Evolutionary conservation across 2,329 filamentous ascomycete genomes (phyloP).

Genomic region (Trichoderma arundinaceum): DNA sequence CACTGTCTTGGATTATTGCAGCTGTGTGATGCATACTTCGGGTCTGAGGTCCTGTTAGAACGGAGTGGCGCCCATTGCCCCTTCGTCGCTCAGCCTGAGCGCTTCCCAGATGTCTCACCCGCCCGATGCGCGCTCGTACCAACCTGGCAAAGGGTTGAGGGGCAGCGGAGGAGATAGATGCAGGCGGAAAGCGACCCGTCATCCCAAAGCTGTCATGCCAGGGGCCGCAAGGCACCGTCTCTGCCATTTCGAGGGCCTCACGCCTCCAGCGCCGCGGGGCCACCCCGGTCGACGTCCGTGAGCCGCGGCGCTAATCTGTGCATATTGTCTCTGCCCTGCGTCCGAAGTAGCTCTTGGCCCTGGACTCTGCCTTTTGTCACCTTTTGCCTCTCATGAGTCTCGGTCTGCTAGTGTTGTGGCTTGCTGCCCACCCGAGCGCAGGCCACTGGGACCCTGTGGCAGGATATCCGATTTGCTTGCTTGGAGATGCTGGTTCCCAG

Average conservation of each 20-base stretch:
- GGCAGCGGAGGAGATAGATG: constrained; percentile 1
- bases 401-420: constrained; percentile 19
- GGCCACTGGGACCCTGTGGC: not conserved
- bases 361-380: not conserved
- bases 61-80: constrained; percentile 7
- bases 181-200: constrained; percentile 10
- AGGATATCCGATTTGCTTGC: constrained; percentile 18
- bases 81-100: constrained; percentile 14
- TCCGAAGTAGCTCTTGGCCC: constrained; percentile 22
- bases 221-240: constrained; percentile 5
- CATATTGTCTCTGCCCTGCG: constrained; percentile 30
- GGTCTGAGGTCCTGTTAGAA: constrained; percentile 22
- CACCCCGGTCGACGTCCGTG: constrained; percentile 31
- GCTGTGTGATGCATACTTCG: constrained; percentile 29
- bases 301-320: constrained; percentile 28
- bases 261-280: not conserved
- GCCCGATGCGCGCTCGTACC: constrained; percentile 15
- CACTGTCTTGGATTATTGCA: constrained; percentile 21
- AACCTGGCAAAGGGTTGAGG: not conserved
- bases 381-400: constrained; percentile 1
- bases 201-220: constrained; percentile 18
- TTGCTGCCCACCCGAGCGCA: constrained; percentile 18
- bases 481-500: constrained; percentile 9
- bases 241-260: constrained; percentile 17
- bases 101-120: constrained; percentile 26